Conservation (phyloP, 2,329 filamentous ascomycete species). For the Stagonosporopsis rhizophila region DNA sequence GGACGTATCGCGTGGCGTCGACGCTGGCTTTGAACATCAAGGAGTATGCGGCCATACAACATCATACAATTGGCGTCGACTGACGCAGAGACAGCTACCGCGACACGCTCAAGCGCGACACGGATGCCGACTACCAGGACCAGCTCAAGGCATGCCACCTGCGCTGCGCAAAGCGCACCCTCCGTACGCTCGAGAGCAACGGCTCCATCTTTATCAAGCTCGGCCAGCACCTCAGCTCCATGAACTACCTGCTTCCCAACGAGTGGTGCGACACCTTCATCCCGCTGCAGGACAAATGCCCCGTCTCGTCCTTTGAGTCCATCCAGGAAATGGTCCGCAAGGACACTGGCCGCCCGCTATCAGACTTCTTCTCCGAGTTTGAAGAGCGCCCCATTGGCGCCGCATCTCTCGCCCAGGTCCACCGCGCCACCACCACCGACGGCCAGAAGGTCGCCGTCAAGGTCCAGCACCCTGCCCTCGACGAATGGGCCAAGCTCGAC, state of each 20-base stretch:
- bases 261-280: constrained; percentile 98
- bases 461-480: constrained; percentile 88
- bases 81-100: constrained; percentile 72
- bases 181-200: constrained; percentile 89
- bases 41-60: constrained; percentile 68
- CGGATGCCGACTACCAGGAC: constrained; percentile 70
- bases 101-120: constrained; percentile 75
- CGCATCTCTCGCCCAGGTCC: constrained; percentile 92
- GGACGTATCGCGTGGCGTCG: constrained; percentile 78
- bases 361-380: constrained; percentile 87
- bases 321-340: constrained; percentile 84
- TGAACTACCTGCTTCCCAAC: constrained; percentile 89
- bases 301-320: constrained; percentile 86
- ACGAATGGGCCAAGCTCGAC: constrained; percentile 90
- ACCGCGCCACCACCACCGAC: constrained; percentile 82
- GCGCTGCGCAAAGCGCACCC: constrained; percentile 86
- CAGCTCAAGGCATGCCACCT: constrained; percentile 85
- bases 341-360: constrained; percentile 81
- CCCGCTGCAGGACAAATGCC: constrained; percentile 93
- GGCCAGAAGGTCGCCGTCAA: constrained; percentile 94
- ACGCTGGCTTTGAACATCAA: constrained; percentile 84
- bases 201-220: constrained; percentile 99
- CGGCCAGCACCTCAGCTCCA: constrained; percentile 92
- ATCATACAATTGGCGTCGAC: not conserved
- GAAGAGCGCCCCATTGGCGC: constrained; percentile 82